Evolutionary conservation across 192 early-diverging fungal species (phyloP), one percentile per base, ranked within the genome.

Genomic region (Gaertneriomyces semiglobifer): DNA sequence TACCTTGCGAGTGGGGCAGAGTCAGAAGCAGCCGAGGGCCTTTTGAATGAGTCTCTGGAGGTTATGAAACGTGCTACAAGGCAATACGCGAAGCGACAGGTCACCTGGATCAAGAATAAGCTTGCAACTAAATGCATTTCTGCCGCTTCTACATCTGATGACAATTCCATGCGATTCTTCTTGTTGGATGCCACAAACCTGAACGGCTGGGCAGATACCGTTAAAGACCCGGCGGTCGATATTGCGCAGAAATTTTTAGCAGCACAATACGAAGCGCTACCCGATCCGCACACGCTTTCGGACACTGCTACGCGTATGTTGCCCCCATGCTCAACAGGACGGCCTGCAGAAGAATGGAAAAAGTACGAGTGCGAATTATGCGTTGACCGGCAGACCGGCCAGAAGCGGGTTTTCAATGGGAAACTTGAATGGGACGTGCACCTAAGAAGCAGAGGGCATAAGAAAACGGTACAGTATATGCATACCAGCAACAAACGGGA

Each of bases 11-110:
- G 38, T 25, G 12, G 18, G 54, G 56, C 3, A 51, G 39, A 33
- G 19, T 9, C 55, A 16, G 48, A 50, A 16, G 55, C 16, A 11
- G 19, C 81, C 3, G 77, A 80, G 12, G 16, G 48, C 7, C 74
- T 89, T 11, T 81, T 79, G 44, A 6, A 38, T 3, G 70, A 82
- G 7, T 88, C 88, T 18, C 71, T 91, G 20, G 89, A 92, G 51
- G 76, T 73, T 0, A 96, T 98, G 94, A 97, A 94, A 71, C 70
- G 73, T 5, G 85, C 81, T 5, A 98, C 93, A n/a, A 74, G 93
- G 25, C 84, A 89, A 48, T 98, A 98, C 72, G 93, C 96, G 14
- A 82, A 88, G 47, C 71, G 84, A 42, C 92, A 94, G 68, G 78
- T 92, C 0, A 75, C 78, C 10, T 94, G 92, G 92, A 90, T 94